A percentile compares a stretch with the other conserved stretches of the same genome.
phyloP scores from a whole-genome alignment of 2,329 filamentous ascomycete species.

The Thielaviopsis ethacetica region DNA sequence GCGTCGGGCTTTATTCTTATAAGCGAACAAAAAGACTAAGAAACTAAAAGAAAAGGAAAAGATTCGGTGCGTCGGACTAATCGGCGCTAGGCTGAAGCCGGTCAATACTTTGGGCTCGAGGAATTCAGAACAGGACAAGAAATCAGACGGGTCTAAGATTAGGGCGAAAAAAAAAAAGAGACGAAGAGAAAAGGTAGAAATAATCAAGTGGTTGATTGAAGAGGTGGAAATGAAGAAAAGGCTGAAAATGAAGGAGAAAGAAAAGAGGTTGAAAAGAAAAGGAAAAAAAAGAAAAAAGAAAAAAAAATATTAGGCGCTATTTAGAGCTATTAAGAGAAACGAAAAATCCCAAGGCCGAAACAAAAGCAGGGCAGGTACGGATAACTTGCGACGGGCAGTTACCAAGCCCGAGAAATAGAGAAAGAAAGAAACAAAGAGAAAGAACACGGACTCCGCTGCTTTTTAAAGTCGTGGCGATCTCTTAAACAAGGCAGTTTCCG shows the following conservation, averaged over 20 bases:
- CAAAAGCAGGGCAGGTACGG: no score
- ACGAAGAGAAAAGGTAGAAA: background rate
- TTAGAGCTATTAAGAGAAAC: background rate
- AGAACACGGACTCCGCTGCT: no score
- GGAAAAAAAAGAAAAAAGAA: background rate
- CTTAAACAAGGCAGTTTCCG: no score
- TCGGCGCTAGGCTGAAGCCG: no score
- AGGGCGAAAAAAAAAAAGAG: background rate
- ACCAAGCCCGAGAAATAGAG: no score
- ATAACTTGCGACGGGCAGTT: no score
- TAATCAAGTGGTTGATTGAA: background rate
- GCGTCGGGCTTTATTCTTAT: no score
- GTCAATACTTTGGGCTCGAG: no score
- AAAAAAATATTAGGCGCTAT: background rate
- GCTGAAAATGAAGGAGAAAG: background rate
- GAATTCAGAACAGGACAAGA: background rate
- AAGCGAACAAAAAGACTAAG: background rate
- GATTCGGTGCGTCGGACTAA: no score
- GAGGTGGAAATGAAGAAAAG: background rate
- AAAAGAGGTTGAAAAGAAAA: background rate
- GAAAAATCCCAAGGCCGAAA: no score
- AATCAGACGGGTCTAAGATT: background rate
- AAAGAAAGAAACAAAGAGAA: no score
- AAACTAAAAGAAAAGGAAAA: background rate
- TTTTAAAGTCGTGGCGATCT: no score